Conservation (phyloP, 306 rosid species). For the Rosa lucieae region DNA sequence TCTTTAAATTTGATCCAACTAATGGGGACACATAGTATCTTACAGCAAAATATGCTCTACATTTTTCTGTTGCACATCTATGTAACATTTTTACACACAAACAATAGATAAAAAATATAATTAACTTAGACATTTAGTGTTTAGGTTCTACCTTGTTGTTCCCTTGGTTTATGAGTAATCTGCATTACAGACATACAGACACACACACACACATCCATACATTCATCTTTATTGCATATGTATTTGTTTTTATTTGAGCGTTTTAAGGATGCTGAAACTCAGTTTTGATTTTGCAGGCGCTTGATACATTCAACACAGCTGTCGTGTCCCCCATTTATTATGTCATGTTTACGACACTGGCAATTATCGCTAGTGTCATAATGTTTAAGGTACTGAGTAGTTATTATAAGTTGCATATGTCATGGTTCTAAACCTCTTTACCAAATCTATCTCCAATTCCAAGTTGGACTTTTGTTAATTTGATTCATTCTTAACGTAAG, state of each 20-base stretch:
- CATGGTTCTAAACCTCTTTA: neutral
- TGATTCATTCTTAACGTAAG: neutral
- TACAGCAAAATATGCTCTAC: neutral
- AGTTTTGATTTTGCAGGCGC: slow-evolving; percentile 58
- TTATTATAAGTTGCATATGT: slow-evolving; percentile 1
- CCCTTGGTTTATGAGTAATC: too few species aligned
- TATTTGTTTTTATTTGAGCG: too few species aligned
- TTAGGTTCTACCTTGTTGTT: too few species aligned
- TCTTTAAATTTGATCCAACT: neutral
- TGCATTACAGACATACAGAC: too few species aligned
- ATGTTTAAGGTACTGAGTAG: slow-evolving; percentile 75
- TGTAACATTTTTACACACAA: too few species aligned
- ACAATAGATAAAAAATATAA: too few species aligned
- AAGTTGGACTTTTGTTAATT: neutral
- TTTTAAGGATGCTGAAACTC: too few species aligned
- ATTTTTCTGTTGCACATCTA: neutral
- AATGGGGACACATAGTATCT: neutral
- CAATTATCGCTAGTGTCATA: slow-evolving; percentile 80
- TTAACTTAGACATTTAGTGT: too few species aligned
- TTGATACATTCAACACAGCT: slow-evolving; percentile 66
- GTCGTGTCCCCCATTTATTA: slow-evolving; percentile 58
- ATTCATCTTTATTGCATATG: too few species aligned
- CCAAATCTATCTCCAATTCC: neutral
- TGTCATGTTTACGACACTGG: slow-evolving; percentile 79
- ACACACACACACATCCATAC: too few species aligned